phyloP scores from a whole-genome alignment of 768 basidiomycete genomes.

The Termitomyces sp. region DNA sequence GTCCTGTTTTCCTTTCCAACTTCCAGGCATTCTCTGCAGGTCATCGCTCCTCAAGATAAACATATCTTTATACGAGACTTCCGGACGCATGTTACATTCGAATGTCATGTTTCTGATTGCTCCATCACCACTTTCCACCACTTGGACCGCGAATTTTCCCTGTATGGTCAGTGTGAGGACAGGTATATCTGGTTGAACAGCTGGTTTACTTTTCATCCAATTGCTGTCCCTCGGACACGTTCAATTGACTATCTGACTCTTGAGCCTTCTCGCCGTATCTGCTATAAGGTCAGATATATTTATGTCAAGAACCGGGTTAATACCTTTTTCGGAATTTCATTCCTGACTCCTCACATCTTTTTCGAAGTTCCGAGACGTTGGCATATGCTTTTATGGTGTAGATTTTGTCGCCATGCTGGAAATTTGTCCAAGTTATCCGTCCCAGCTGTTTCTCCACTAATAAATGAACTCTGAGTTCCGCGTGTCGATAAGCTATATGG shows the following conservation, averaged over 20 bases:
- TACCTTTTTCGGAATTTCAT: not conserved
- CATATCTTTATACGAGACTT: not conserved
- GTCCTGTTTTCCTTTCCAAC: not conserved
- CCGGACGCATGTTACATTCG: not conserved
- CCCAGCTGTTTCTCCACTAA: not conserved
- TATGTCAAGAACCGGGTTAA: not conserved
- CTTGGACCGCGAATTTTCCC: not conserved
- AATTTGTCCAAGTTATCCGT: not conserved
- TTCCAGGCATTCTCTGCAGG: too few species aligned
- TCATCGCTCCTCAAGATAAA: not conserved
- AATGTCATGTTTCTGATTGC: not conserved
- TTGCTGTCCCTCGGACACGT: not conserved
- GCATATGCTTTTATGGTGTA: not conserved
- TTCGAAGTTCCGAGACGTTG: not conserved
- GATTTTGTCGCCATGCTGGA: not conserved
- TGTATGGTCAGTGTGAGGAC: not conserved
- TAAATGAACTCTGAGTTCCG: not conserved
- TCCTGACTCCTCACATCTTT: not conserved
- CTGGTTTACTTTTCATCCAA: not conserved
- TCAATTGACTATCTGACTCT: not conserved
- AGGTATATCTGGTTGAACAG: not conserved
- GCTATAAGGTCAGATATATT: not conserved
- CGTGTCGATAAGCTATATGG: not conserved
- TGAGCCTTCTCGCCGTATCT: not conserved
- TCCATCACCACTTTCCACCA: not conserved